A percentile compares a stretch with the other conserved stretches of the same genome.
Conservation (phyloP, 2,329 filamentous ascomycete genomes). For the Penicillium thymicola region DNA sequence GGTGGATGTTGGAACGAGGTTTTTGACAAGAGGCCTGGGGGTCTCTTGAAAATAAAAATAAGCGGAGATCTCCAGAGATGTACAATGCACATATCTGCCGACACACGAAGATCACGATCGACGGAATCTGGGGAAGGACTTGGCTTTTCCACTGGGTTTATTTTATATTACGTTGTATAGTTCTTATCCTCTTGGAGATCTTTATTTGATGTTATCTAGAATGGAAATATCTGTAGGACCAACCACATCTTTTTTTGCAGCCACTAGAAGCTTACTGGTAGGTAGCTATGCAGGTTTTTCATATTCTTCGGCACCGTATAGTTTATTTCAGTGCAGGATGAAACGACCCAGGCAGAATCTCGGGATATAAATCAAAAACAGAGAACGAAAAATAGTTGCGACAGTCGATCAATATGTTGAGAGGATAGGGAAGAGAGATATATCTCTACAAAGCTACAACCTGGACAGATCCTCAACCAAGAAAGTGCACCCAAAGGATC, state of each 20-base stretch:
- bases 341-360: neutral
- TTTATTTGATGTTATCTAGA: neutral
- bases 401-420: neutral
- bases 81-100: neutral
- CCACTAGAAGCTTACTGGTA: too few species aligned
- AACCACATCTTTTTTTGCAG: too few species aligned
- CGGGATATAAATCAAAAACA: neutral
- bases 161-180: neutral
- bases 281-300: neutral
- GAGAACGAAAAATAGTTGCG: neutral
- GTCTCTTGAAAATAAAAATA: neutral
- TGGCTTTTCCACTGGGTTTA: neutral
- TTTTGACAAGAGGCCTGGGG: too few species aligned
- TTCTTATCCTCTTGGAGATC: neutral
- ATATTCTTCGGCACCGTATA: neutral
- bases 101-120: slow-evolving; percentile 2
- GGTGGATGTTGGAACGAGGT: neutral
- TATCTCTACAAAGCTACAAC: neutral
- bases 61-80: neutral
- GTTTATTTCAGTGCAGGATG: neutral
- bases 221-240: neutral
- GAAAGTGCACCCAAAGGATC: neutral
- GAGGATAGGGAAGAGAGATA: neutral
- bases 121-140: neutral
- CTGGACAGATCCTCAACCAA: neutral